Base-by-base conservation (phyloP, 345 rosid species). In the Sonneratia caseolaris region DNA sequence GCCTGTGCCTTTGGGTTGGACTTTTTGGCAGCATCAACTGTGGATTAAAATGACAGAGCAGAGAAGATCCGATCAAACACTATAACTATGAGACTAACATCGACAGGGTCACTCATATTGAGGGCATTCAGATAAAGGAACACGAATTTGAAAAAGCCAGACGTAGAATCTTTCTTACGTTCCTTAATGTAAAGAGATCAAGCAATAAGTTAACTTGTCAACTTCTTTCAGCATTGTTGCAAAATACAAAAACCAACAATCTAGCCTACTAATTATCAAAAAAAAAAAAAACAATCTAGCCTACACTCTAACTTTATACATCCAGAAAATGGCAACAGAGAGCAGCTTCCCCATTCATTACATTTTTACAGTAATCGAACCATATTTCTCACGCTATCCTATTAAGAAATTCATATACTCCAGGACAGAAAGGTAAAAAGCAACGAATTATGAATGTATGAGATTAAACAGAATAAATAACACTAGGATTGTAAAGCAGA, bases 1-100 rank as follows among this genome's bases (percentile, higher is more conserved):
- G 92, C 92, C 78, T 88, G 86, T 7, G 87, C 88, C 86, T 86
- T 86, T 8, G 88, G 81, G 73, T 84, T 90, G 10, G 77, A 68
- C 82, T 82, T 84, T 51, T 84, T 84, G 3, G 78, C 3, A 71
- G 71, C 18, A 15, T 78, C 86, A 65, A 55, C 80, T 80, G 78
- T 56, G 69, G 56, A 32, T 27, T 43, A 0, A 70, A 64, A 36
- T 11, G 62, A 18, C 19, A 35, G 36, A 22, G 13, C 42, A 36
- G 22, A 53, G 48, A 48, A 10, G 45, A 70, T 27, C 32, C 1
- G 32, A 27, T 53, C 38, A 22, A 12, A 12, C 10, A 15, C 5
- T 47, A 13, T 47, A 47, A 2, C 51, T 47, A 13, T 47, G 51
- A n/a, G 21, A n/a, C 45, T 42, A 18, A 55, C 22, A 55, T n/a